A percentile compares a stretch with the other conserved stretches of the same genome.
phyloP scores from a whole-genome alignment of 1,139 yeast genomes.

The Pichia cactophila region DNA sequence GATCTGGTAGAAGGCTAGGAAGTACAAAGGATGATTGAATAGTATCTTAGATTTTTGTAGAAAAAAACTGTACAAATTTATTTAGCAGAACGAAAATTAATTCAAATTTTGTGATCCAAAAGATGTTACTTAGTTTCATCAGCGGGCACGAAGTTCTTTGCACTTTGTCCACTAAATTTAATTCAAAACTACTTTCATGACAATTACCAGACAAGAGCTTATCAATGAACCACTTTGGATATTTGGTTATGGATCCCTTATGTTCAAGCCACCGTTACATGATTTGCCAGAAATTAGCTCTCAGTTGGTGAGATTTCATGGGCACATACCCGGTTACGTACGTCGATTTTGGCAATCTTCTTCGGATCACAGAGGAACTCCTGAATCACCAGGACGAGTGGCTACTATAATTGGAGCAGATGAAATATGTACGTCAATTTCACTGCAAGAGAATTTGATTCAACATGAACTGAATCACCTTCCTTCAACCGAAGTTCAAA shows the following conservation, averaged over 20 bases:
- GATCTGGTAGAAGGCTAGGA: conserved; percentile 9
- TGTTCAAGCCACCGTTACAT: conserved; percentile 87
- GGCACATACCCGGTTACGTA: conserved; percentile 66
- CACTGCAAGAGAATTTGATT: conserved; percentile 41
- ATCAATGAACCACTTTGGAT: conserved; percentile 50
- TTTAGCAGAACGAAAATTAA: too few relatives aligned
- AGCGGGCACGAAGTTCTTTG: too few relatives aligned
- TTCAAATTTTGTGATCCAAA: not conserved
- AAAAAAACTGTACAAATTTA: too few relatives aligned
- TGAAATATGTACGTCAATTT: conserved; percentile 38
- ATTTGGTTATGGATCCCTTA: conserved; percentile 84
- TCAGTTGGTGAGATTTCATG: conserved; percentile 54
- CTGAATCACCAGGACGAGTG: conserved; percentile 78
- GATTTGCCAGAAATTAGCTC: conserved; percentile 22
- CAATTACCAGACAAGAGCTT: not conserved
- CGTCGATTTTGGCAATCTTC: conserved; percentile 91
- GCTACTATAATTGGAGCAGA: conserved; percentile 63
- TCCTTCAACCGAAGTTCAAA: conserved; percentile 1
- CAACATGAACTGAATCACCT: conserved; percentile 32
- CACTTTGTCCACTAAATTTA: too few relatives aligned
- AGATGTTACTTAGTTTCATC: not conserved
- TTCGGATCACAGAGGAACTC: conserved; percentile 86
- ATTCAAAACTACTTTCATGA: not conserved
- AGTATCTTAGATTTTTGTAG: not conserved
- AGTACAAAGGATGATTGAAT: not conserved